Conservation (phyloP, 441 rosid genomes). For the Dalechampia spathulata region DNA sequence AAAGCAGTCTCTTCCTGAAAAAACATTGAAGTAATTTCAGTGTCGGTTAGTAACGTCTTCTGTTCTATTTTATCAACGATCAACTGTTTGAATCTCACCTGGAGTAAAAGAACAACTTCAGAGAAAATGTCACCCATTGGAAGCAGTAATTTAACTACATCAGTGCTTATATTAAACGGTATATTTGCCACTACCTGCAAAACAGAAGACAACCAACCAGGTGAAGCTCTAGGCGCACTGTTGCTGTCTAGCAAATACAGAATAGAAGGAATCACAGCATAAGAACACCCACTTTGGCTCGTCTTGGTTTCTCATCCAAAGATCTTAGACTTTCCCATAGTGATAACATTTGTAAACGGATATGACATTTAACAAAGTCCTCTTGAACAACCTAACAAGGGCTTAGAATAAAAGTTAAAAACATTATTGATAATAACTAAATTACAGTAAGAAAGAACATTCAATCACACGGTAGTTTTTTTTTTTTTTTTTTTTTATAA, state of each 20-base stretch:
- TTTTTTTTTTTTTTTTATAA: no score
- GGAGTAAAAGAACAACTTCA: constrained; percentile 83
- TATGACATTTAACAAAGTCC: constrained; percentile 69
- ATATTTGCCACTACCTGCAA: constrained; percentile 77
- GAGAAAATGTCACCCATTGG: constrained; percentile 94
- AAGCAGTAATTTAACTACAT: constrained; percentile 72
- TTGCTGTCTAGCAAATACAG: no score
- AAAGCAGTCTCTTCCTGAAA: constrained; percentile 80
- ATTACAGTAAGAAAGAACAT: background rate
- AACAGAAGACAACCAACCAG: no score
- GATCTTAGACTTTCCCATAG: constrained; percentile 32
- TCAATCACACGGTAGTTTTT: no score
- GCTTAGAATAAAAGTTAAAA: background rate
- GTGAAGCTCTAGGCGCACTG: no score
- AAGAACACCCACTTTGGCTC: constrained; percentile 47
- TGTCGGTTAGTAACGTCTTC: background rate
- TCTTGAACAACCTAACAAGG: constrained; percentile 60
- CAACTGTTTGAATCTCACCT: constrained; percentile 34
- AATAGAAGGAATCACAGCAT: background rate
- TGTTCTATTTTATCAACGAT: background rate
- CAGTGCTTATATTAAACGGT: constrained; percentile 83
- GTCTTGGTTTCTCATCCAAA: constrained; percentile 22
- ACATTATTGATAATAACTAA: no score
- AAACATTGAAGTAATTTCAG: background rate
- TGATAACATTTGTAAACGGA: constrained; percentile 55